Evolutionary conservation across 192 early-diverging fungal genomes (phyloP).

Genomic region (Thoreauomyces humboldtii): DNA sequence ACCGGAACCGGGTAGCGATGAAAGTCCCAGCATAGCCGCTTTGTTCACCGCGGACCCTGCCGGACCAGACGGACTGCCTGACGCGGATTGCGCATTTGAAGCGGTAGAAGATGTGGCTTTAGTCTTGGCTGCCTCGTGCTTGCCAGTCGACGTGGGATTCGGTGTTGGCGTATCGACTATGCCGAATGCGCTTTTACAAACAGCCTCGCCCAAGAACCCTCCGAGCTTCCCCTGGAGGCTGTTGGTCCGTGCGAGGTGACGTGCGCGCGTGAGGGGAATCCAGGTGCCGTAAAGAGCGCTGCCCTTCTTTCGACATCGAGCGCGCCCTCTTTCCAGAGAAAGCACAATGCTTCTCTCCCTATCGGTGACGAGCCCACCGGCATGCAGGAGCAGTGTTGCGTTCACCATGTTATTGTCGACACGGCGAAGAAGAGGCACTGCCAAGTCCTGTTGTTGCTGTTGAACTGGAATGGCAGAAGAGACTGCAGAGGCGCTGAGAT

Average conservation of each 20-base stretch:
- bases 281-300: slow-evolving; percentile 82
- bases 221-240: slow-evolving; percentile 73
- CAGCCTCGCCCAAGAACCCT: slow-evolving; percentile 72
- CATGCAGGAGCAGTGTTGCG: slow-evolving; percentile 76
- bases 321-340: slow-evolving; percentile 76
- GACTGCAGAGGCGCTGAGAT: background rate
- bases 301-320: slow-evolving; percentile 68
- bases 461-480: background rate
- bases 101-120: background rate
- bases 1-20: slow-evolving; percentile 10
- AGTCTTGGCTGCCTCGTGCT: background rate
- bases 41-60: slow-evolving; percentile 25
- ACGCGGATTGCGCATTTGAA: background rate
- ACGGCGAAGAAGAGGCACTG: slow-evolving; percentile 61
- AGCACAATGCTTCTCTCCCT: slow-evolving; percentile 82
- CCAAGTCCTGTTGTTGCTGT: background rate
- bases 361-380: slow-evolving; percentile 83
- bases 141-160: background rate
- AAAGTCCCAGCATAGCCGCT: slow-evolving; percentile 10
- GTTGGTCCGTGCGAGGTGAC: slow-evolving; percentile 77
- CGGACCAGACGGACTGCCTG: slow-evolving; percentile 49
- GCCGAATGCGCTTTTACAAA: slow-evolving; percentile 36
- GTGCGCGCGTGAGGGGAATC: slow-evolving; percentile 85
- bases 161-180: slow-evolving; percentile 31
- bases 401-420: slow-evolving; percentile 86